phyloP scores from a whole-genome alignment of 2,329 filamentous ascomycete species.

The Colletotrichum sansevieriae region DNA sequence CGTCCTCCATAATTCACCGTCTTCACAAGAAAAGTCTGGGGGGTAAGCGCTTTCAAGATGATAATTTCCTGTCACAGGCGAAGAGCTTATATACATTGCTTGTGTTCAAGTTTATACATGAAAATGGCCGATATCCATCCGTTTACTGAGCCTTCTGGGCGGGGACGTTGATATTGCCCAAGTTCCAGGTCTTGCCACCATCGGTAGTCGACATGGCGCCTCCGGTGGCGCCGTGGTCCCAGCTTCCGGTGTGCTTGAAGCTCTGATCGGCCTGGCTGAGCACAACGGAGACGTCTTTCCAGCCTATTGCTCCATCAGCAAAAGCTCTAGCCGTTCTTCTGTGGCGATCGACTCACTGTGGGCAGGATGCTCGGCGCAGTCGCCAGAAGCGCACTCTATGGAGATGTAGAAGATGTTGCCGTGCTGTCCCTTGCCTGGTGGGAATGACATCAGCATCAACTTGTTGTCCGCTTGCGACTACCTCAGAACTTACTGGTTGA shows the following conservation, averaged over 20 bases:
- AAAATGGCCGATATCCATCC: neutral
- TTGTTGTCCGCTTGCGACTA: neutral
- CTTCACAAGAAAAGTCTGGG: no score
- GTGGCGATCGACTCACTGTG: neutral
- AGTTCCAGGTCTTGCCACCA: conserved; percentile 17
- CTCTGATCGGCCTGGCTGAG: conserved; percentile 11
- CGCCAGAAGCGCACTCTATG: conserved; percentile 24
- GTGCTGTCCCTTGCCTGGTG: conserved; percentile 20
- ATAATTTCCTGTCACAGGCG: no score
- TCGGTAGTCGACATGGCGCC: conserved; percentile 13
- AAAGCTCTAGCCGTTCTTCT: no score
- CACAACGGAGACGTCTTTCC: conserved; percentile 21
- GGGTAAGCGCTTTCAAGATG: no score
- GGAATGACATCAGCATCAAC: neutral
- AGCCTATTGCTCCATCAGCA: neutral
- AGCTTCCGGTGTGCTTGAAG: conserved; percentile 13
- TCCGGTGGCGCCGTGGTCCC: conserved; percentile 20
- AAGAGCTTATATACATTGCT: no score
- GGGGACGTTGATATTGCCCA: conserved; percentile 9
- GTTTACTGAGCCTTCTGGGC: conserved; percentile 19
- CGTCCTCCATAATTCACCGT: no score
- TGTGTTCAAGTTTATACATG: neutral
- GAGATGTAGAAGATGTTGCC: conserved; percentile 27
- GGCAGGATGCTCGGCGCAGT: conserved; percentile 16
- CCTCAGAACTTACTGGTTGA: conserved; percentile 4